These are phyloP conservation scores for Macaranga tanarius DNA, from an alignment of 441 rosid species.

Conservation along the genomic window DNA sequence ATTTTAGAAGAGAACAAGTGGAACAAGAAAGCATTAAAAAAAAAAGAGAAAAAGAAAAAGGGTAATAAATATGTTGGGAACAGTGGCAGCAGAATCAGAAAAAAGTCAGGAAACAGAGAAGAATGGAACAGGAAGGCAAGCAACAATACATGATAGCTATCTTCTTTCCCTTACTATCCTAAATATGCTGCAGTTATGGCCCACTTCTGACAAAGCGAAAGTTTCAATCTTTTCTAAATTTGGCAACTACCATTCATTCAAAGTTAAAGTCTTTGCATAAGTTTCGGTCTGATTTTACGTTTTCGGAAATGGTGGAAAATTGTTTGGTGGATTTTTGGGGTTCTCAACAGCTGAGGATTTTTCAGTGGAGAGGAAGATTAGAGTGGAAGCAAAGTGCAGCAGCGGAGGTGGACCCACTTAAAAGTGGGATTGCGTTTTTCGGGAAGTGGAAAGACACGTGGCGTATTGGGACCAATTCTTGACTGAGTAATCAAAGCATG, in stretches of 20 bases:
- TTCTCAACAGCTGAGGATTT: background rate
- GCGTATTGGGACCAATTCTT: conserved; percentile 14
- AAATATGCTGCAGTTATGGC: conserved; percentile 10
- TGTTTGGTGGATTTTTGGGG: background rate
- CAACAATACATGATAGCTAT: conserved; percentile 29
- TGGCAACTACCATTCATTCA: background rate
- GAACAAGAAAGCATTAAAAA: background rate
- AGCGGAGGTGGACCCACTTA: no score
- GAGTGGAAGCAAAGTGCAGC: conserved; percentile 12
- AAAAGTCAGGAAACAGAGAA: conserved; percentile 20
- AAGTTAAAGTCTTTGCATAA: background rate
- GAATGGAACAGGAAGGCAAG: conserved; percentile 25
- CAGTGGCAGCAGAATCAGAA: conserved; percentile 30
- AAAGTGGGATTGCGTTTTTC: no score
- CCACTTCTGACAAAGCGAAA: background rate
- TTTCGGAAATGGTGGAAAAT: background rate
- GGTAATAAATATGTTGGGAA: conserved; percentile 19
- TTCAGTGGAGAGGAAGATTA: background rate
- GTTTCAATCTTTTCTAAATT: background rate
- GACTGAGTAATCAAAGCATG: conserved; percentile 7
- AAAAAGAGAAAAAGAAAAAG: background rate
- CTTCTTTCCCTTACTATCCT: conserved; percentile 17
- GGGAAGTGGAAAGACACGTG: conserved; percentile 23
- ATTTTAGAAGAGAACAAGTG: conserved; percentile 11
- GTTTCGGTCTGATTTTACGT: background rate